Percentiles rank a stretch among this genome's conserved stretches.
phyloP scores from a whole-genome alignment of 2,329 filamentous ascomycete genomes.

The Zymoseptoria pseudotritici region DNA sequence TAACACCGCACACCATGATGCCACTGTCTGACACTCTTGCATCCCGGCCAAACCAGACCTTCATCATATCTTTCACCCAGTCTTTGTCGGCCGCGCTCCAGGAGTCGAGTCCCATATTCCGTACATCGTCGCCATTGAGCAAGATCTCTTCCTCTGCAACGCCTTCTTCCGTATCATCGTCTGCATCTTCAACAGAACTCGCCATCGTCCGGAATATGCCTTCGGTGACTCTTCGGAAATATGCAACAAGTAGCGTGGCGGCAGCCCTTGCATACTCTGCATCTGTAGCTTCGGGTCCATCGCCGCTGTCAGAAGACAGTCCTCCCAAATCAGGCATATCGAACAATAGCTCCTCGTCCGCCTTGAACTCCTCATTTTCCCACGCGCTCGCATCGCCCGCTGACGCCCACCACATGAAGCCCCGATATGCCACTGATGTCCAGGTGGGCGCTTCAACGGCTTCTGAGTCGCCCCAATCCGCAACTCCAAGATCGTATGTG shows the following conservation, averaged over 20 bases:
- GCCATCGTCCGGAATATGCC: conserved; percentile 56
- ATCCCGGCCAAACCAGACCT: background rate
- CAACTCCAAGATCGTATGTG: conserved; percentile 14
- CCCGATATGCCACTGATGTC: conserved; percentile 69
- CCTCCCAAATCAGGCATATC: conserved; percentile 32
- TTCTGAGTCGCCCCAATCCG: conserved; percentile 20
- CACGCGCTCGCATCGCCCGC: conserved; percentile 63
- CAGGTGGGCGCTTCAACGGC: conserved; percentile 52
- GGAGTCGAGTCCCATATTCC: conserved; percentile 66
- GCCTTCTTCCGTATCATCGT: conserved; percentile 32
- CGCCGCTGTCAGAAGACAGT: conserved; percentile 7
- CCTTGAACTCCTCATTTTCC: conserved; percentile 47
- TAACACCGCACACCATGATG: conserved; percentile 52
- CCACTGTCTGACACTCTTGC: conserved; percentile 62
- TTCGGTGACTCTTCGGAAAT: conserved; percentile 70
- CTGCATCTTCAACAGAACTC: conserved; percentile 51
- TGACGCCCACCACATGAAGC: conserved; percentile 87
- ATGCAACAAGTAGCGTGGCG: conserved; percentile 68
- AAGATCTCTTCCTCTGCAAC: conserved; percentile 32
- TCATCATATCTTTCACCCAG: conserved; percentile 52
- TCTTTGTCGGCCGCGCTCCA: conserved; percentile 66
- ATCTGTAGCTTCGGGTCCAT: conserved; percentile 7
- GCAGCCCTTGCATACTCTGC: conserved; percentile 23
- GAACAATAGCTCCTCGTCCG: conserved; percentile 39
- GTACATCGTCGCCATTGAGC: conserved; percentile 58